Conservation (phyloP, 805 yeast genomes). For the Torulaspora maleeae region DNA sequence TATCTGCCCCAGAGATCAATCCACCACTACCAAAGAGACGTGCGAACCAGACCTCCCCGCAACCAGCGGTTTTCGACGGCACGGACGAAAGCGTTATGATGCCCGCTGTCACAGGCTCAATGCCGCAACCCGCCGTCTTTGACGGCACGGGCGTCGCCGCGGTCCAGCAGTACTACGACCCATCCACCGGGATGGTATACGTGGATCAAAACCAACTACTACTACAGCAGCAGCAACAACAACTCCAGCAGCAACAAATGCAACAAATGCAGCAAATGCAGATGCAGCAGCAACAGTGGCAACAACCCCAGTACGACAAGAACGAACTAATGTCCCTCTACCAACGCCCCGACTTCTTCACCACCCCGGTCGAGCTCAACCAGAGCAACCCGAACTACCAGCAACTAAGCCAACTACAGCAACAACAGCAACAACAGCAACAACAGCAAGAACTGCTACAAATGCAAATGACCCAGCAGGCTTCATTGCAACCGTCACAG, state of each 20-base stretch:
- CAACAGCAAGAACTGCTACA: constrained; percentile 22
- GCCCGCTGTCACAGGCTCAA: constrained; percentile 16
- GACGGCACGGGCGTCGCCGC: constrained; percentile 22
- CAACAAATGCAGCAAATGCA: constrained; percentile 16
- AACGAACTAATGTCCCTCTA: constrained; percentile 28
- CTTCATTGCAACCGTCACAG: constrained; percentile 10
- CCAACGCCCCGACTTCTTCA: constrained; percentile 29
- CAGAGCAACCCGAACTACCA: constrained; percentile 30
- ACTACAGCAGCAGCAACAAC: constrained; percentile 47
- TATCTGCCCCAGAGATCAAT: constrained; percentile 9
- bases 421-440: constrained; percentile 21
- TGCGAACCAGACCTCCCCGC: constrained; percentile 33
- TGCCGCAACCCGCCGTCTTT: constrained; percentile 26
- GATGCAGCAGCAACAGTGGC: constrained; percentile 11
- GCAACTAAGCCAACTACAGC: constrained; percentile 18
- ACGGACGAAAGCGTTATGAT: constrained; percentile 15
- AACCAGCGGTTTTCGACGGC: constrained; percentile 36
- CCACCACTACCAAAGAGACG: constrained; percentile 42
- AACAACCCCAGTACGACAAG: constrained; percentile 22
- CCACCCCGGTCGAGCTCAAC: constrained; percentile 30
- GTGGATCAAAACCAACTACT: constrained; percentile 62
- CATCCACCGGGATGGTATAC: constrained; percentile 63
- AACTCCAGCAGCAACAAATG: constrained; percentile 17
- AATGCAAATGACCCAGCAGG: constrained; percentile 5
- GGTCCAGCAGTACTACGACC: constrained; percentile 65